phyloP scores from a whole-genome alignment of 805 yeast genomes.

The Ogataea ramenticola region DNA sequence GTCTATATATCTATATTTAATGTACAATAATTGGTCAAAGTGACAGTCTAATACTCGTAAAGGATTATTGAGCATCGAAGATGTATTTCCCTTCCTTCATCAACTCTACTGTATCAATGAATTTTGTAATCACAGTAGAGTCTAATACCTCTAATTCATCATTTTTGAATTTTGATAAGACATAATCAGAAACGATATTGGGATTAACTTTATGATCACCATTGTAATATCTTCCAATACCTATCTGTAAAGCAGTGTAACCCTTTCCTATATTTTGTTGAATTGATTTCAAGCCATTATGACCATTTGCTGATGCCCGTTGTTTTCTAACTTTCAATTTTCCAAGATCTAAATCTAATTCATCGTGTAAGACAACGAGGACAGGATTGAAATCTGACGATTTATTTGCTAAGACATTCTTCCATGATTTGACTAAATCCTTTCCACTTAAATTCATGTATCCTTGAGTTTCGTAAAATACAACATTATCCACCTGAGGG shows the following conservation, averaged over 20 bases:
- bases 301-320: constrained; percentile 67
- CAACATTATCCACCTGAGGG: constrained; percentile 21
- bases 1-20: no score
- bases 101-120: constrained; percentile 30
- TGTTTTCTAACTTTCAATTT: constrained; percentile 54
- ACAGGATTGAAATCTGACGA: constrained; percentile 24
- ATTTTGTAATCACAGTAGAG: constrained; percentile 32
- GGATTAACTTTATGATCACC: constrained; percentile 15
- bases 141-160: constrained; percentile 37
- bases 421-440: constrained; percentile 45
- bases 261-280: constrained; percentile 37
- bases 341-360: constrained; percentile 61
- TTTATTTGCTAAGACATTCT: constrained; percentile 22
- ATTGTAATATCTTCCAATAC: constrained; percentile 62
- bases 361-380: constrained; percentile 71
- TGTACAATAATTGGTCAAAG: no score
- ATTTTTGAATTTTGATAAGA: constrained; percentile 44
- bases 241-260: constrained; percentile 65
- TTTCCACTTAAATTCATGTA: constrained; percentile 70
- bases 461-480: constrained; percentile 44
- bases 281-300: constrained; percentile 71
- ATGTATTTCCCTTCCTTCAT: constrained; percentile 22
- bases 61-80: constrained; percentile 10
- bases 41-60: no score
- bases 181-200: constrained; percentile 50